Percentiles rank a stretch among this genome's conserved stretches.
phyloP scores from a whole-genome alignment of 306 rosid species.

The Trichosanthes cucumerina region DNA sequence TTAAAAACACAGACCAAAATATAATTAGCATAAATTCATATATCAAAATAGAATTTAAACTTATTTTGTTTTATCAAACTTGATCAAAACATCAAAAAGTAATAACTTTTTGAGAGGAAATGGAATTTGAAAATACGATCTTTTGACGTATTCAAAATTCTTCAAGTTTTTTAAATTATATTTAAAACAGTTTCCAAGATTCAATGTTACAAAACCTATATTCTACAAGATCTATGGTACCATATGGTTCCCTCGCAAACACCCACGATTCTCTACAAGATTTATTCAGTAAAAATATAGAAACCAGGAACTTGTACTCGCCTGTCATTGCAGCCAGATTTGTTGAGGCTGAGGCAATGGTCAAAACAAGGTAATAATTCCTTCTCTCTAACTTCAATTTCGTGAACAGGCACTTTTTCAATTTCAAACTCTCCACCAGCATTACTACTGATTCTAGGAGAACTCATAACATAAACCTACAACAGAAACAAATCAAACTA shows the following conservation, averaged over 20 bases:
- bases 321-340: slow-evolving; percentile 70
- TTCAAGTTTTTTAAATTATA: not conserved
- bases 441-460: slow-evolving; percentile 25
- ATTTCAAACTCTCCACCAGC: slow-evolving; percentile 64
- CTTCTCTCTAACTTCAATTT: slow-evolving; percentile 63
- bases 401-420: slow-evolving; percentile 54
- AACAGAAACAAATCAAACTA: slow-evolving; percentile 9
- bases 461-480: slow-evolving; percentile 48
- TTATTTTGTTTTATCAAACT: not conserved
- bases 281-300: not conserved
- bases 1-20: not conserved
- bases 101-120: not conserved
- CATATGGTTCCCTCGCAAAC: not conserved
- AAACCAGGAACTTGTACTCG: slow-evolving; percentile 13
- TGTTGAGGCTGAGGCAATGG: slow-evolving; percentile 58
- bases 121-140: not conserved
- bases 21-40: not conserved
- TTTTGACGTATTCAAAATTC: not conserved
- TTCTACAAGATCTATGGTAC: not conserved
- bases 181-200: not conserved
- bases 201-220: not conserved
- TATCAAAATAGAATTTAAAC: not conserved
- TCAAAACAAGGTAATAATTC: slow-evolving; percentile 74
- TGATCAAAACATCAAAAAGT: not conserved
- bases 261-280: not conserved